Conservation (phyloP, 1,139 yeast genomes). For the Magnusiomyces suaveolens region DNA sequence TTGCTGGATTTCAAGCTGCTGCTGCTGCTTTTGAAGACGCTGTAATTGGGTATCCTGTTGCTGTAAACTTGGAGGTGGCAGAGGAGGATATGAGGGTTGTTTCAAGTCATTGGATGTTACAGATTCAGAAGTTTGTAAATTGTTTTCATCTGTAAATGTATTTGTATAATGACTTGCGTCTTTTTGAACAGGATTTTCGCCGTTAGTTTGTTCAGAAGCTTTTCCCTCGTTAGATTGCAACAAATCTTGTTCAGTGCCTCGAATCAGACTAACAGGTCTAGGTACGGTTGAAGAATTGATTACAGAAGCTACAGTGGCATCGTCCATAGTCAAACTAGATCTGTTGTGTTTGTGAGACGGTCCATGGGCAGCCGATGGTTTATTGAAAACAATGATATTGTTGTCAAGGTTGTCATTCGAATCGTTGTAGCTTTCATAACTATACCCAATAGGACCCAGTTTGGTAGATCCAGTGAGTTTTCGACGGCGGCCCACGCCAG, state of each 20-base stretch:
- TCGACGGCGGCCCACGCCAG: background rate
- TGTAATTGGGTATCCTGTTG: background rate
- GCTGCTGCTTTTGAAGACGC: background rate
- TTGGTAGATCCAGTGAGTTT: background rate
- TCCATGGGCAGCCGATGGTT: background rate
- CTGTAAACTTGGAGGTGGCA: background rate
- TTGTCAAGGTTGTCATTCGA: background rate
- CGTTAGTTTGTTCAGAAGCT: too few species aligned
- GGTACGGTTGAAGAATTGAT: background rate
- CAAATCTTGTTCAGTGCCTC: background rate
- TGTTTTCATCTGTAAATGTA: too few species aligned
- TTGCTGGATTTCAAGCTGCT: background rate
- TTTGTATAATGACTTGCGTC: too few species aligned
- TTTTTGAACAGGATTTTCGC: too few species aligned
- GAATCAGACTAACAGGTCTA: background rate
- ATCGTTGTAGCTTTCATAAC: background rate
- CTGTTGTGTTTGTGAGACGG: background rate
- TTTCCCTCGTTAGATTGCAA: background rate
- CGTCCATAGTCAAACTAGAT: background rate
- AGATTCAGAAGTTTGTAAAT: background rate
- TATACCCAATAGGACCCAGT: background rate
- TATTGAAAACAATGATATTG: background rate
- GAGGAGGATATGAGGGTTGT: conserved; percentile 2
- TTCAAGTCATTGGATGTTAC: background rate
- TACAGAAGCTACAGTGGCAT: background rate